Evolutionary conservation across 108 stramenopile genomes (phyloP), one percentile per base, ranked within the genome.

Genomic region (Skeletonema costatum): DNA sequence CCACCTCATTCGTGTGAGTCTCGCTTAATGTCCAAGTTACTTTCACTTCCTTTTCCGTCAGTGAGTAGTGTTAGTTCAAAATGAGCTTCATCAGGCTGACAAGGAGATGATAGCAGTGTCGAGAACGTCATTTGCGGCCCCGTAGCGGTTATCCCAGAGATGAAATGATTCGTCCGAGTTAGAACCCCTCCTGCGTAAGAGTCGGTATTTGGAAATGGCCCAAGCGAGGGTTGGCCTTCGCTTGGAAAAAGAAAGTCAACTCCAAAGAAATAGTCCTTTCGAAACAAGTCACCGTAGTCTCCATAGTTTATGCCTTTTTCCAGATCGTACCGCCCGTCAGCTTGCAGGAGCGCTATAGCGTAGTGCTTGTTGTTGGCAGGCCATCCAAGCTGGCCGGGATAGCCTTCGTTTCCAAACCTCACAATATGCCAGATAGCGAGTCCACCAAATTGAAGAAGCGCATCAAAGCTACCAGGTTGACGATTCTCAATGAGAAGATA

Each of bases 401-500:
- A 76, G 0, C 89, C 89, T 21, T 61, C 35, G 33, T 85, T 76
- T 32, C 31, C 73, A 58, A 39, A 30, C 38, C 21, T 66, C 32
- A 70, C 91, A 66, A 90, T 78, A 36, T 90, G 87, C 66, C 67
- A 92, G 51, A 92, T 86, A 32, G 88, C 85, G 50, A 92, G 70
- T 2, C 91, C 91, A 35, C 86, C 87, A 2, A 63, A 58, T 11
- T 68, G 63, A 19, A 87, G 44, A 25, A 63, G 35, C n/a, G 33
- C 56, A 68, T 92, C 91, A 65, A 71, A 89, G 11, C 87, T 85
- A 29, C 42, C 69, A 29, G 73, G 72, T 64, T 86, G 81, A 58
- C 91, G 86, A 75, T 90, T 92, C 71, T 92, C 91, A 21, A 92
- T 83, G 42, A 92, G 71, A 10, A 90, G 72, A 76, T 90, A 92